Base-by-base conservation (phyloP, 2,329 filamentous ascomycete genomes). In the Ceratocystis lukuohia region DNA sequence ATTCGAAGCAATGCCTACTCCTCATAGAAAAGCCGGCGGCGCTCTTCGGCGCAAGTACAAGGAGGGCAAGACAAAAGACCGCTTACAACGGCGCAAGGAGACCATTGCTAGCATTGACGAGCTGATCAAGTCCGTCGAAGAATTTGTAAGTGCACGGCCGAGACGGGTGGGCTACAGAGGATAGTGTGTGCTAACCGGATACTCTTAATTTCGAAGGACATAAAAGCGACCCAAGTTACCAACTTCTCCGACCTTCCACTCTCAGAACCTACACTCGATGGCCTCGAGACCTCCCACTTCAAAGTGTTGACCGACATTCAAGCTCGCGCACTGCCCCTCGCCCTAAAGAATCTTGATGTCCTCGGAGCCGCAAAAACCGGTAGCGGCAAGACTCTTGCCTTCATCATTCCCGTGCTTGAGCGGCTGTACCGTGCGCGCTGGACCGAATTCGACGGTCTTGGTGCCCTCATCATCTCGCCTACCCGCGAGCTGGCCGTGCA, bases 401-500 rank as follows among this genome's bases (percentile, higher is more conserved):
- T 99, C 74, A 78, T 99, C 6, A 79, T 97, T 1, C 94, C 94
- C 1, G 87, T 97, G 0, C 82, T 99, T 62, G 94, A 99, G 76
- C 95, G 93, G 72, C 82, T 99, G 2, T 94, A 96, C 75, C 86
- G 91, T 64, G 84, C 86, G 66, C 89, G 87, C 81, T 96, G 92
- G 87, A 89, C 94, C 17, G 89, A 96, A 71, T 82, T 86, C 71
- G 94, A 99, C 76, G 94, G 94, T 0, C 80, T 99, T 37, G 93
- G 93, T 7, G 94, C 94, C 3, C 82, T 99, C 69, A 90, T 99
- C 70, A 87, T 99, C 65, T 93, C 92, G 0, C 94, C 94, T 0
- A 99, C 94, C 6, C 87, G 94, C 73, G 94, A 99, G 77, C 80
- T 99, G 66, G 93, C 94, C 0, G 94, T 95, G 48, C 94, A 99